Evolutionary conservation across 2,329 filamentous ascomycete species (phyloP).

Genomic region (Fusarium setosum): DNA sequence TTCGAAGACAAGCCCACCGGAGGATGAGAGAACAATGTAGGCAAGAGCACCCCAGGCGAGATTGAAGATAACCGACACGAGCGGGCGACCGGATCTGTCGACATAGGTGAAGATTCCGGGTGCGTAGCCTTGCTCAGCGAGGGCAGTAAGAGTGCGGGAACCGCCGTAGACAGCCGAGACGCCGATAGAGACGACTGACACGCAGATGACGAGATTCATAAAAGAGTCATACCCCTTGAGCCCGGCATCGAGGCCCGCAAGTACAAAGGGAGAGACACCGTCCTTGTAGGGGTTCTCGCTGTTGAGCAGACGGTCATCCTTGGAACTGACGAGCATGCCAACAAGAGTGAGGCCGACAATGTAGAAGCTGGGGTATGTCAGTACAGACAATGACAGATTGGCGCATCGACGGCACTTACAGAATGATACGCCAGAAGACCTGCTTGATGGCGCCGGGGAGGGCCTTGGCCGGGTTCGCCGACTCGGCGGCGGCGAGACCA

Average conservation of each 20-base stretch:
- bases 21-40: conserved; percentile 57
- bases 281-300: conserved; percentile 40
- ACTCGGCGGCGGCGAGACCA: conserved; percentile 77
- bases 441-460: conserved; percentile 86
- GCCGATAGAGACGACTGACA: conserved; percentile 66
- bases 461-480: conserved; percentile 73
- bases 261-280: conserved; percentile 62
- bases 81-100: conserved; percentile 63
- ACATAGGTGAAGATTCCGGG: conserved; percentile 65
- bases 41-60: conserved; percentile 61
- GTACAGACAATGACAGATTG: background rate
- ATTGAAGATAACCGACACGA: conserved; percentile 57
- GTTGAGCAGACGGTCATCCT: conserved; percentile 57
- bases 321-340: conserved; percentile 57
- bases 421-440: conserved; percentile 66
- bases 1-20: conserved; percentile 65
- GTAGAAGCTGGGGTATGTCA: conserved; percentile 51
- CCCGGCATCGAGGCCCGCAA: conserved; percentile 59
- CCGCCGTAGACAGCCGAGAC: conserved; percentile 66
- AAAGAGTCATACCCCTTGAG: conserved; percentile 61
- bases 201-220: conserved; percentile 65
- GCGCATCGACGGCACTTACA: conserved; percentile 33
- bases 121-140: conserved; percentile 67
- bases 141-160: conserved; percentile 66
- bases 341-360: conserved; percentile 61